phyloP scores from a whole-genome alignment of 345 rosid genomes.

The Citrus trifoliata region DNA sequence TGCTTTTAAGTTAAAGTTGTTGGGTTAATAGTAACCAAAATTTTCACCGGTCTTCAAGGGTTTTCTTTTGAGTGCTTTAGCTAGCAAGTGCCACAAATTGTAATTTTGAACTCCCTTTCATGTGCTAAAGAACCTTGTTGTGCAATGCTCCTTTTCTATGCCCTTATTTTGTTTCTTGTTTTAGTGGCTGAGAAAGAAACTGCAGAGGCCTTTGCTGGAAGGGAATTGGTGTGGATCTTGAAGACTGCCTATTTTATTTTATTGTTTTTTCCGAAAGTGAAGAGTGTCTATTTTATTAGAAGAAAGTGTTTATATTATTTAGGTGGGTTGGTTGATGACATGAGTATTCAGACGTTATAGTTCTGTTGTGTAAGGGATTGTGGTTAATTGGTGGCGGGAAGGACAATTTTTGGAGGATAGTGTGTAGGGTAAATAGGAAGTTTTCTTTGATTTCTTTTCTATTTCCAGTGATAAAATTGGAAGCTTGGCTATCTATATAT shows the following conservation, averaged over 20 bases:
- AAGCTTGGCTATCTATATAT: background rate
- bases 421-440: background rate
- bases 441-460: background rate
- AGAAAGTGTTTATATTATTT: background rate
- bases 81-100: background rate
- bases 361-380: background rate
- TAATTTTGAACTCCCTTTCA: background rate
- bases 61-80: background rate
- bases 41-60: background rate
- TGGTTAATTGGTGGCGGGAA: background rate
- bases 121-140: background rate
- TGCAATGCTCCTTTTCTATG: background rate
- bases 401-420: background rate
- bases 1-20: background rate
- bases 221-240: background rate
- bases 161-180: background rate
- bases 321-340: background rate
- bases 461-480: background rate
- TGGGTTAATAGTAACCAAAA: background rate
- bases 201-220: background rate
- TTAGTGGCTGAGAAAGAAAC: background rate
- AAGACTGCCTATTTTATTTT: background rate
- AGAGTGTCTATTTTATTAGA: background rate
- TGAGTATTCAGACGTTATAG: background rate
- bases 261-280: no score